Percentiles rank a stretch among this genome's conserved stretches.
Evolutionary conservation across 176 grass and related monocot genomes (phyloP).

Genomic region (Puccinellia tenuiflora): DNA sequence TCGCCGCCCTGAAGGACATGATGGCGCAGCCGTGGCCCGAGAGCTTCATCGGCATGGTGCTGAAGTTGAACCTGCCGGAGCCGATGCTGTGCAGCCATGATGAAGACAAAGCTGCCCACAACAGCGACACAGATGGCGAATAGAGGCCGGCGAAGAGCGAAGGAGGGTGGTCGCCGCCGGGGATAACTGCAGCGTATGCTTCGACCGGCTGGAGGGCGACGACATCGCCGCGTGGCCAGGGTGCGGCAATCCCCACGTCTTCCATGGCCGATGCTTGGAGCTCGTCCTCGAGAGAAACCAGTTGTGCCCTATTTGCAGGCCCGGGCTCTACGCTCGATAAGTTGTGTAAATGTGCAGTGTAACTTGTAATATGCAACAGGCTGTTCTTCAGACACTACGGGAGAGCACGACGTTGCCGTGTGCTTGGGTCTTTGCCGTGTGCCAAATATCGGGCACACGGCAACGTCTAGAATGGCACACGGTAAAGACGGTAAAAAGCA

Average conservation of each 20-base stretch:
- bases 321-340: too few species aligned
- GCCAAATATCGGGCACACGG: too few species aligned
- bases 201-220: background rate
- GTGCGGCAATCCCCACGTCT: slow-evolving; percentile 14
- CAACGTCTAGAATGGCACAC: too few species aligned
- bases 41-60: background rate
- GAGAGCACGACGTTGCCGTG: too few species aligned
- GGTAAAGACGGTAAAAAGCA: too few species aligned
- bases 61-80: slow-evolving; percentile 15
- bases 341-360: too few species aligned
- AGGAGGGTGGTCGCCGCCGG: background rate
- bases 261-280: slow-evolving; percentile 30
- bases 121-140: background rate
- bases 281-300: background rate
- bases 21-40: background rate
- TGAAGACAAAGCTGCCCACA: background rate
- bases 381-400: too few species aligned
- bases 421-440: too few species aligned
- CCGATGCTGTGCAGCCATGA: background rate
- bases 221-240: slow-evolving; percentile 17
- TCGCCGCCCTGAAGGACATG: background rate
- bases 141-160: background rate
- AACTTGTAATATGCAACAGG: background rate
- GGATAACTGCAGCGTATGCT: slow-evolving; percentile 21
- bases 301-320: background rate